Evolutionary conservation across 2,329 filamentous ascomycete species (phyloP).

Genomic region (Clarireedia sp.): DNA sequence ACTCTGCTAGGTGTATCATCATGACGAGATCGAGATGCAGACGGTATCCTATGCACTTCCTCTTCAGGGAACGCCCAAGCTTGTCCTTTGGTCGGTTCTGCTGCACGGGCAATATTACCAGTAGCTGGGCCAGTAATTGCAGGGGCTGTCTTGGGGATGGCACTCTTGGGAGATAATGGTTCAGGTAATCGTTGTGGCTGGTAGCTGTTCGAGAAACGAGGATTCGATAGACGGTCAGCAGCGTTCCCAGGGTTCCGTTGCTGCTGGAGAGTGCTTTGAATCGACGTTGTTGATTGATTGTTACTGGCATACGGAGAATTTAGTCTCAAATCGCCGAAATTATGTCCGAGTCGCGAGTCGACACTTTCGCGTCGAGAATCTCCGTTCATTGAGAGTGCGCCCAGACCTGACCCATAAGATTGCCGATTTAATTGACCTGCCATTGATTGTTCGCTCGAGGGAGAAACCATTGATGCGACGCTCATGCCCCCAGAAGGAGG

Average conservation of each 20-base stretch:
- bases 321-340: slow-evolving; percentile 61
- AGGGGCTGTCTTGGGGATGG: slow-evolving; percentile 55
- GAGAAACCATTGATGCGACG: slow-evolving; percentile 58
- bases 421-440: slow-evolving; percentile 17
- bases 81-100: slow-evolving; percentile 73
- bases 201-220: slow-evolving; percentile 57
- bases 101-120: slow-evolving; percentile 59
- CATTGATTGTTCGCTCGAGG: slow-evolving; percentile 34
- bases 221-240: slow-evolving; percentile 39
- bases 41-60: slow-evolving; percentile 47
- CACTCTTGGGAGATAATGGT: slow-evolving; percentile 18
- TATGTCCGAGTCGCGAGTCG: slow-evolving; percentile 69
- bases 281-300: slow-evolving; percentile 68
- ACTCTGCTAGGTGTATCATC: slow-evolving; percentile 33
- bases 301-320: slow-evolving; percentile 67
- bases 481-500: slow-evolving; percentile 54
- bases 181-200: slow-evolving; percentile 44
- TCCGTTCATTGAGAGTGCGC: slow-evolving; percentile 24
- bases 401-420: slow-evolving; percentile 13
- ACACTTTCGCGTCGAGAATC: slow-evolving; percentile 66
- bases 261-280: slow-evolving; percentile 62
- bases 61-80: slow-evolving; percentile 79
- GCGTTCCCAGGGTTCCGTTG: slow-evolving; percentile 50
- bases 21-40: slow-evolving; percentile 38
- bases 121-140: slow-evolving; percentile 66